Evolutionary conservation across 805 yeast species (phyloP), one percentile per base, ranked within the genome.

Genomic region (Saccharomycopsis oosterbeekiorum): DNA sequence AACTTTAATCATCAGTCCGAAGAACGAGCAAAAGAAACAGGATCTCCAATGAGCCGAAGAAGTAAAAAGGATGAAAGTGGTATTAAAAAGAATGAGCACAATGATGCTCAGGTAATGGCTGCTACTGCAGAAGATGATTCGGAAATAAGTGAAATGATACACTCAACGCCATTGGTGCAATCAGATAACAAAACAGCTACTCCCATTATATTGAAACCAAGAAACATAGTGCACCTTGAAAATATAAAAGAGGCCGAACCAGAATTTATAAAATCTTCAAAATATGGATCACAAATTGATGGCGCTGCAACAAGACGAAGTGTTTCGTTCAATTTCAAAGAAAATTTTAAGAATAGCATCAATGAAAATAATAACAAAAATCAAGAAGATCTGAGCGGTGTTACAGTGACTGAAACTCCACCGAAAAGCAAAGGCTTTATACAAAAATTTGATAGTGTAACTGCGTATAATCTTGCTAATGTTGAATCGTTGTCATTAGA

Each of bases 281-380:
- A 29, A 19, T n/a, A 55, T 47, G 36, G 19, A 6, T 17, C 19
- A 1, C 17, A 43, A 12, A 39, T 24, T 19, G 39, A 59, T 37
- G 50, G 54, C n/a, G 55, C 29, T 19, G 34, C 19, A 12, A 40
- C 36, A 29, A 59, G 56, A 19, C 40, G 65, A 41, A 63, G 61
- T 36, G 64, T 63, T 19, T 60, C 64, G 17, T 59, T 61, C 41
- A 50, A 26, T 50, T 39, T 40, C 17, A 37, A 26, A 29, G 58
- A 14, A 17, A 19, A 14, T 2, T 17, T 40, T 36, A 36, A 39
- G 21, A 51, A 24, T 14, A 36, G 14, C 8, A 8, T 11, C 47
- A 34, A 36, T 34, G 59, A 53, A 14, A 15, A n/a, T 10, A 12
- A n/a, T 15, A 21, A 5, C 5, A 26, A 34, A 2, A 34, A 21